Evolutionary conservation across 2,329 filamentous ascomycete genomes (phyloP).

Genomic region (Chrysosporium queenslandicum): DNA sequence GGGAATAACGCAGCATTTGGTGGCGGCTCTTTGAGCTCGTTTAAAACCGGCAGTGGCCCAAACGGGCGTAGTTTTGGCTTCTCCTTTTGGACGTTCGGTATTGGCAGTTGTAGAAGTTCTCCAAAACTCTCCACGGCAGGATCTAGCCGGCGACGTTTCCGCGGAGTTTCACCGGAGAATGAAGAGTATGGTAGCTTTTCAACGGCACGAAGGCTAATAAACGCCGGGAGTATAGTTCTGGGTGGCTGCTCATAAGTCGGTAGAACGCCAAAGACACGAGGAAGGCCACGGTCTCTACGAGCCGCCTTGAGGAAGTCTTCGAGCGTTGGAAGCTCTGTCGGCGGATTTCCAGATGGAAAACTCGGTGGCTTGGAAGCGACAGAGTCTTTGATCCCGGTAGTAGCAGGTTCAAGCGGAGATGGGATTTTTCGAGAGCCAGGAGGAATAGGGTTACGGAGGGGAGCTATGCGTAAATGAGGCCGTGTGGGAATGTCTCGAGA

Average conservation of each 20-base stretch:
- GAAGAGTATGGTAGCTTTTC: constrained; percentile 37
- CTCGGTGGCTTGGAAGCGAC: constrained; percentile 23
- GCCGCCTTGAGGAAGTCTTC: constrained; percentile 30
- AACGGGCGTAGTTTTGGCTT: constrained; percentile 35
- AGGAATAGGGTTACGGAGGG: constrained; percentile 39
- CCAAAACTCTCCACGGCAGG: constrained; percentile 29
- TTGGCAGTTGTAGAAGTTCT: constrained; percentile 40
- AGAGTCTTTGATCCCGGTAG: constrained; percentile 27
- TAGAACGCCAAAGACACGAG: constrained; percentile 24
- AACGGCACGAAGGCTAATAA: constrained; percentile 40
- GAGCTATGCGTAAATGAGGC: constrained; percentile 38
- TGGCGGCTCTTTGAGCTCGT: constrained; percentile 54
- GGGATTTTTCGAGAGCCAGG: constrained; percentile 34
- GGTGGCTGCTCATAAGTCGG: constrained; percentile 31
- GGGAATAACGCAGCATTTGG: constrained; percentile 52
- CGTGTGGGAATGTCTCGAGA: constrained; percentile 36
- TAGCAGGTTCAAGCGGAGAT: constrained; percentile 39
- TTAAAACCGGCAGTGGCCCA: constrained; percentile 42
- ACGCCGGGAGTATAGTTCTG: constrained; percentile 36
- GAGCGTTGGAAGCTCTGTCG: constrained; percentile 30
- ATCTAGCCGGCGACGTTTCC: constrained; percentile 39
- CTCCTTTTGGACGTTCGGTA: constrained; percentile 39
- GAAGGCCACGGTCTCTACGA: constrained; percentile 29
- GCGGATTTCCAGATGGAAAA: constrained; percentile 23
- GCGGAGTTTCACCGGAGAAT: constrained; percentile 30